Evolutionary conservation across 2,329 filamentous ascomycete species (phyloP), one percentile per base, ranked within the genome.

Genomic region (Apiospora pterosperma): DNA sequence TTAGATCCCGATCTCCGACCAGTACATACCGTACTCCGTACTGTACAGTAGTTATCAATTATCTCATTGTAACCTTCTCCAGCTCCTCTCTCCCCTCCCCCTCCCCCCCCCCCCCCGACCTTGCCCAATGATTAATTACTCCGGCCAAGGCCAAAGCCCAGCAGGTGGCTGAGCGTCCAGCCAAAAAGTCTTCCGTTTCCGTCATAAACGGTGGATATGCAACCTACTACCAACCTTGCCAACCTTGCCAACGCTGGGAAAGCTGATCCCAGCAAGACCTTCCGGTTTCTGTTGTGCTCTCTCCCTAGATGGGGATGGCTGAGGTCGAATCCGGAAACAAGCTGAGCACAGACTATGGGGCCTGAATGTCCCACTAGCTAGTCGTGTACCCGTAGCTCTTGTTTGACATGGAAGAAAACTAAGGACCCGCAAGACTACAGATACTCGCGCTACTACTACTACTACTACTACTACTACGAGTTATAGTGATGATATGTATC

Each of bases 311-410:
- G 42, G 59, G 66, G 63, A 69, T 38, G 60, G 63, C 66, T 70
- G 65, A 65, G 36, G 48, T 62, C 60, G 60, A 41, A 38, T 61
- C 59, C 59, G 39, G 59, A 39, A 61, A 39, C 36, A 65, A 62
- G 59, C 64, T 66, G 65, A 71, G 69, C 69, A 71, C 70, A 63
- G 69, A 71, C 69, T 59, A 70, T 70, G 70, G 70, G 65, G 65
- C 68, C 63, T 41, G 55, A 64, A 55, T 61, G 61, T 31, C 64
- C 64, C n/a, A n/a, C n/a, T n/a, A n/a, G 23, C 60, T 62, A 36
- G 67, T 66, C 19, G 48, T 34, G 48, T n/a, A n/a, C n/a, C n/a
- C n/a, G n/a, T 55, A 55, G 48, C 64, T 62, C 63, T 68, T 64
- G 65, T 70, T 66, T 67, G 67, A 68, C 64, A 48, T 62, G 38